Evolutionary conservation across 2,329 filamentous ascomycete genomes (phyloP).

Genomic region (Talaromyces sp.): DNA sequence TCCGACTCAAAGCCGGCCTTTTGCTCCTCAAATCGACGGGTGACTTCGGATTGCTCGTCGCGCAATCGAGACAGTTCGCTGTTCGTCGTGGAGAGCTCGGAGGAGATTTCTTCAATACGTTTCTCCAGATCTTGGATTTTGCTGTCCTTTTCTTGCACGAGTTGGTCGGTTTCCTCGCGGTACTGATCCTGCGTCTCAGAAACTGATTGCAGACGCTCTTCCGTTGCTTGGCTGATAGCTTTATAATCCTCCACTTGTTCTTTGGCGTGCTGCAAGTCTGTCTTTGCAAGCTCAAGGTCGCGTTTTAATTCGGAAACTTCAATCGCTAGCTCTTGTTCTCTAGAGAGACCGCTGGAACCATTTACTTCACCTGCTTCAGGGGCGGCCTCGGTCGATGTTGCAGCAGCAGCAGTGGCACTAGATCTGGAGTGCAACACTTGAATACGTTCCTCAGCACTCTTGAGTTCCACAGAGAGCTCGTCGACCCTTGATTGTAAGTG

Average conservation of each 20-base stretch:
- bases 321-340: conserved; percentile 73
- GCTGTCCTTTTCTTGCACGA: conserved; percentile 70
- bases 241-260: conserved; percentile 83
- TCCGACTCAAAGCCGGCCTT: conserved; percentile 74
- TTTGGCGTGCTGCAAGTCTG: conserved; percentile 76
- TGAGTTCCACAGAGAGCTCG: conserved; percentile 81
- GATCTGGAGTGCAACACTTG: conserved; percentile 76
- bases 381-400: conserved; percentile 22
- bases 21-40: conserved; percentile 70
- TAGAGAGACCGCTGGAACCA: conserved; percentile 55
- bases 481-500: conserved; percentile 85
- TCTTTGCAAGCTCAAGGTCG: conserved; percentile 73
- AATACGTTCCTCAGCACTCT: conserved; percentile 81
- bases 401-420: conserved; percentile 53
- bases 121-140: conserved; percentile 78
- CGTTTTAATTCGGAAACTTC: conserved; percentile 84
- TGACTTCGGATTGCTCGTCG: conserved; percentile 71
- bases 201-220: conserved; percentile 78
- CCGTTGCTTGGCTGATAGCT: conserved; percentile 76
- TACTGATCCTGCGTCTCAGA: conserved; percentile 80
- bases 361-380: conserved; percentile 40
- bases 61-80: conserved; percentile 74
- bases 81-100: conserved; percentile 76
- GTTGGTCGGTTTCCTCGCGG: conserved; percentile 74
- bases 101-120: conserved; percentile 74